Percentiles rank a stretch among this genome's conserved stretches.
phyloP scores from a whole-genome alignment of 2,329 filamentous ascomycete species.

The Fusarium secorum region DNA sequence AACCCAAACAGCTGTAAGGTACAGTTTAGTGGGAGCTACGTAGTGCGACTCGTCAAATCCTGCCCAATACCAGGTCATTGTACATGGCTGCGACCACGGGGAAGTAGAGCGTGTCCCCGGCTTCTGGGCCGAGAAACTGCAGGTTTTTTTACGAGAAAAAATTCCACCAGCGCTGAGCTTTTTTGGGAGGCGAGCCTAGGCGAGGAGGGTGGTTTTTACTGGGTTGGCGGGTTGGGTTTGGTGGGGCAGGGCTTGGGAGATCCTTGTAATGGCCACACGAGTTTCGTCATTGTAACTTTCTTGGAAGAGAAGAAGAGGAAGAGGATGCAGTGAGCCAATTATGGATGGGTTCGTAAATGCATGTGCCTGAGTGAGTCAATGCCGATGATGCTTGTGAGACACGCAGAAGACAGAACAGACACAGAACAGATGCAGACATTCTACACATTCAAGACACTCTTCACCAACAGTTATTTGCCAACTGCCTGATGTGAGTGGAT shows the following conservation, averaged over 20 bases:
- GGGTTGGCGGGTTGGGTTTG: constrained; percentile 7
- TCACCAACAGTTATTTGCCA: too few species aligned
- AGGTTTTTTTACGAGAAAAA: constrained; percentile 13
- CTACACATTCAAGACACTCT: neutral
- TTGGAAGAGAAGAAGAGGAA: neutral
- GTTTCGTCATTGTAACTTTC: constrained; percentile 38
- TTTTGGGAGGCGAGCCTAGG: too few species aligned
- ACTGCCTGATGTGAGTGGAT: neutral
- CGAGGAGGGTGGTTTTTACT: neutral
- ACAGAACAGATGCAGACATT: too few species aligned
- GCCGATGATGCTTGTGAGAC: neutral
- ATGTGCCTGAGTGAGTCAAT: neutral
- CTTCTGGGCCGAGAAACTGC: constrained; percentile 7
- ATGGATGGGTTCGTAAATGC: neutral
- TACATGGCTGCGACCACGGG: constrained; percentile 1
- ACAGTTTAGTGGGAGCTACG: constrained; percentile 1
- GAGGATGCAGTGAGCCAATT: neutral
- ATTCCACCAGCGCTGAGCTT: constrained; percentile 26
- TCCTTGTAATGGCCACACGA: constrained; percentile 33
- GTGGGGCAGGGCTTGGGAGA: constrained; percentile 34
- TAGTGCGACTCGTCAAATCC: neutral
- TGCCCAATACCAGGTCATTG: constrained; percentile 4
- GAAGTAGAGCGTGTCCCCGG: neutral
- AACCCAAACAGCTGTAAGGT: neutral
- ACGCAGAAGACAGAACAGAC: neutral